Conservation (phyloP, 2,329 filamentous ascomycete species). For the Exserohilum turcica region DNA sequence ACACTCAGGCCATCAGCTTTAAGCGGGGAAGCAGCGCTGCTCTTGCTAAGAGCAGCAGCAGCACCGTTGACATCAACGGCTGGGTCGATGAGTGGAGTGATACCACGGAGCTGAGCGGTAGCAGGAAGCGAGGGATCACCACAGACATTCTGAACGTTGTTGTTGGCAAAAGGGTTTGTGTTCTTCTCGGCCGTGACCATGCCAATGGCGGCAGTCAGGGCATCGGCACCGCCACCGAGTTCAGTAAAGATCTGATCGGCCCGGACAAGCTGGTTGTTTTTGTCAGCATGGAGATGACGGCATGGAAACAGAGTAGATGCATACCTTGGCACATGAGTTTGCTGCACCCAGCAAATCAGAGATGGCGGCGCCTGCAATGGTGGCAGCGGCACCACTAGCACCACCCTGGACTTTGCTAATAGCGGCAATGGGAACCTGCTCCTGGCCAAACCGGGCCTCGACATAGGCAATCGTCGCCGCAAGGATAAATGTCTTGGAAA, state of each 20-base stretch:
- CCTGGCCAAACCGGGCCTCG: conserved; percentile 64
- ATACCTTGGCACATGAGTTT: conserved; percentile 68
- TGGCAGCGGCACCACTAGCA: conserved; percentile 64
- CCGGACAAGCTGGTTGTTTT: conserved; percentile 59
- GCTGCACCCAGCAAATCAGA: conserved; percentile 67
- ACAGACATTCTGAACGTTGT: conserved; percentile 65
- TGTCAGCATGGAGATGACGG: not conserved
- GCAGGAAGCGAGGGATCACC: conserved; percentile 66
- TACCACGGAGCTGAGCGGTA: conserved; percentile 65
- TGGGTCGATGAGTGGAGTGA: conserved; percentile 71
- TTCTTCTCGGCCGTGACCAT: conserved; percentile 73
- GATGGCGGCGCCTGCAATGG: conserved; percentile 66
- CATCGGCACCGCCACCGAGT: conserved; percentile 64
- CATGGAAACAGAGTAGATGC: not conserved
- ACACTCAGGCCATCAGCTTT: conserved; percentile 66
- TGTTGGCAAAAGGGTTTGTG: conserved; percentile 69
- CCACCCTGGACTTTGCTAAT: conserved; percentile 62
- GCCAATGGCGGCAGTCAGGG: conserved; percentile 65
- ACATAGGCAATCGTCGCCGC: conserved; percentile 42
- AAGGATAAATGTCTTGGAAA: conserved; percentile 41
- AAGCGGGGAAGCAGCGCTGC: conserved; percentile 61
- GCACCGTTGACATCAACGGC: conserved; percentile 61
- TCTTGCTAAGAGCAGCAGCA: conserved; percentile 65
- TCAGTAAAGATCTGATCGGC: conserved; percentile 68
- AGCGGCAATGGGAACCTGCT: conserved; percentile 62